These are phyloP conservation scores for Gnaphalium uliginosum DNA, from an alignment of 129 eudicot species.

Conservation along the genomic window DNA sequence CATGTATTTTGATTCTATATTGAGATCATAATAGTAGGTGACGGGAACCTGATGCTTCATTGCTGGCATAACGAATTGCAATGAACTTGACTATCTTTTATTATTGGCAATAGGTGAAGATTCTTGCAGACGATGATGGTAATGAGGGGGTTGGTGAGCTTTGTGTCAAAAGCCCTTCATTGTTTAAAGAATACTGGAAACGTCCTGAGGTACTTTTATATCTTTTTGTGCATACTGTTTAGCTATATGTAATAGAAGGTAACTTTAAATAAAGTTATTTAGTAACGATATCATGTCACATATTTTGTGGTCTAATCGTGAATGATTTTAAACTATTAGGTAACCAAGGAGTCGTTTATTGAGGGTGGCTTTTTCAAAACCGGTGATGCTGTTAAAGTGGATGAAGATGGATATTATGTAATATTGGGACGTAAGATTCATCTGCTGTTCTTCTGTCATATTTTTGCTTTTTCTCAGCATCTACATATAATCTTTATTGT, in stretches of 20 bases:
- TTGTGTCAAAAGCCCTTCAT: slow-evolving; percentile 89
- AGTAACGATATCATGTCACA: background rate
- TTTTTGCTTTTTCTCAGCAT: too few species aligned
- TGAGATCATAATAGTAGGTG: too few species aligned
- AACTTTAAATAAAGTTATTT: background rate
- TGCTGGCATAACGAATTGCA: background rate
- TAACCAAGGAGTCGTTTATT: slow-evolving; percentile 79
- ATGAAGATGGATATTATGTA: slow-evolving; percentile 92
- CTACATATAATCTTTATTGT: too few species aligned
- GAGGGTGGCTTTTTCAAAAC: slow-evolving; percentile 87
- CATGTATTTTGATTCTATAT: too few species aligned
- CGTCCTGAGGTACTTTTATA: slow-evolving; percentile 69
- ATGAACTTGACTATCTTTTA: background rate
- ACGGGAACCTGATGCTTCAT: too few species aligned
- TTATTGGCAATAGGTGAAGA: slow-evolving; percentile 59
- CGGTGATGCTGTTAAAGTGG: slow-evolving; percentile 88
- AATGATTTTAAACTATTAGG: slow-evolving; percentile 41
- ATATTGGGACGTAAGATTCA: slow-evolving; percentile 89
- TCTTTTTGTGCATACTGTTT: background rate
- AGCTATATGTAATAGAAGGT: background rate
- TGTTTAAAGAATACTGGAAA: slow-evolving; percentile 94
- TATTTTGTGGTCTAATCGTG: background rate
- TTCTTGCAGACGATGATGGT: slow-evolving; percentile 64
- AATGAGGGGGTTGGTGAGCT: slow-evolving; percentile 79
- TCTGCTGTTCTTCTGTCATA: slow-evolving; percentile 1